Evolutionary conservation across 192 early-diverging fungal species (phyloP).

Genomic region (Backusella psychrophila): DNA sequence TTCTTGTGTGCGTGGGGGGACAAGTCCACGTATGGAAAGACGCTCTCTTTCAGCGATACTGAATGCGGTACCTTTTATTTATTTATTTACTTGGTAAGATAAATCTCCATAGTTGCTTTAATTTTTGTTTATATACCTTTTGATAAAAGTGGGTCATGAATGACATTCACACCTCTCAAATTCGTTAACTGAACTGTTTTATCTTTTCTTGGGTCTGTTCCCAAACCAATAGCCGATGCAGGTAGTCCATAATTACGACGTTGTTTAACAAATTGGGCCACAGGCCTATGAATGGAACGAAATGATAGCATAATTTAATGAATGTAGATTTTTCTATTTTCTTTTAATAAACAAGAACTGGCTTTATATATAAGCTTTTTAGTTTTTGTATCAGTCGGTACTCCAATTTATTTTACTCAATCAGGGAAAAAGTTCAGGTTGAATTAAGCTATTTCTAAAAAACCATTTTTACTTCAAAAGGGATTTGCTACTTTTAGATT

Average conservation of each 20-base stretch:
- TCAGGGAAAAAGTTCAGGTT: not conserved
- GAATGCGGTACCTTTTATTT: slow-evolving; percentile 42
- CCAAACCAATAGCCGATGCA: slow-evolving; percentile 11
- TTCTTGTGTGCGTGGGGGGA: slow-evolving; percentile 51
- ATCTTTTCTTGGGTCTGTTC: slow-evolving; percentile 33
- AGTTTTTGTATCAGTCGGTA: not conserved
- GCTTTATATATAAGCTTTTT: slow-evolving; percentile 6
- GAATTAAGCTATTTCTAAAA: not conserved
- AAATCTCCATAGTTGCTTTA: not conserved
- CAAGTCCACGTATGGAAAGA: slow-evolving; percentile 51
- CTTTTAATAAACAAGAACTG: not conserved
- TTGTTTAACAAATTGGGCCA: not conserved
- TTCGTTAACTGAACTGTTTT: slow-evolving; percentile 30
- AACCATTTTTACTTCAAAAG: not conserved
- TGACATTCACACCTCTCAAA: slow-evolving; percentile 46
- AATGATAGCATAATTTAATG: not conserved
- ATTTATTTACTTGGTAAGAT: not conserved
- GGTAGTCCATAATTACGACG: slow-evolving; percentile 3
- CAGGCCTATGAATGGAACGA: not conserved
- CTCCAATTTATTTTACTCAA: slow-evolving; percentile 1
- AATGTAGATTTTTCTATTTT: not conserved
- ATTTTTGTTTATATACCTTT: slow-evolving; percentile 33
- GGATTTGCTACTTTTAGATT: not conserved
- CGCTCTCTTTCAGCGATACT: slow-evolving; percentile 49
- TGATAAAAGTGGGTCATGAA: slow-evolving; percentile 51